Evolutionary conservation across 495 filamentous ascomycete genomes (phyloP), one percentile per base, ranked within the genome.

Genomic region (Jackrogersella minutella): DNA sequence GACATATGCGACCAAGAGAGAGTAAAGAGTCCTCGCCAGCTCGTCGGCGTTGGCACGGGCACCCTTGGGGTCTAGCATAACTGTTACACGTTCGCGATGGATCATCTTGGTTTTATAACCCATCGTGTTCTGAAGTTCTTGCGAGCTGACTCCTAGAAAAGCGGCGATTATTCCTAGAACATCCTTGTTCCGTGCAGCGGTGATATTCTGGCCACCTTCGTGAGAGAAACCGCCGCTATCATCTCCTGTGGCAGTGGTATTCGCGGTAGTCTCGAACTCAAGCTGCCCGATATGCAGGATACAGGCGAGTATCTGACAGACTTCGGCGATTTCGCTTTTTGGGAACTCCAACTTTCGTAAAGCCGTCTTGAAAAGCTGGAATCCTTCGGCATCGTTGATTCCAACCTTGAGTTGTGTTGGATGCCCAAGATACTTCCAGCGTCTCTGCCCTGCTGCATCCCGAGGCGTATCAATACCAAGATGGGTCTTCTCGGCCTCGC

Each of bases 301-400:
- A 70, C 85, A 86, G 17, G 95, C 95, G 19, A 99, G 77, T 39
- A 97, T 86, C 77, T 98, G 94, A 74, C 95, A 99, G 58, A 98
- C 91, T 73, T 97, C 93, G 33, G 95, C 95, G 74, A 99, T 97
- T 68, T 97, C 94, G 65, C 88, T 87, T 19, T 93, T 85, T 1
- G 93, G 91, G 67, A 99, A 97, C 74, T 97, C 95, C 34, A 99
- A 84, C 74, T 96, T 97, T 43, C 94, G 81, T 51, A 99, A 79
- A 2, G 95, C 95, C 0, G 91, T 97, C 81, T 99, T 99, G 82
- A 99, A 99, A 51, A 97, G 90, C 74, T 96, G 91, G 77, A 99
- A 99, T 0, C 94, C 94, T 71, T 97, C 94, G 3, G 86, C 80
- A 75, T 99, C 95, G 73, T 99, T 97, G 74, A 99, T 91, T 19